These are phyloP conservation scores for Millerozyma miso DNA, from an alignment of 805 yeast genomes.

Conservation along the genomic window DNA sequence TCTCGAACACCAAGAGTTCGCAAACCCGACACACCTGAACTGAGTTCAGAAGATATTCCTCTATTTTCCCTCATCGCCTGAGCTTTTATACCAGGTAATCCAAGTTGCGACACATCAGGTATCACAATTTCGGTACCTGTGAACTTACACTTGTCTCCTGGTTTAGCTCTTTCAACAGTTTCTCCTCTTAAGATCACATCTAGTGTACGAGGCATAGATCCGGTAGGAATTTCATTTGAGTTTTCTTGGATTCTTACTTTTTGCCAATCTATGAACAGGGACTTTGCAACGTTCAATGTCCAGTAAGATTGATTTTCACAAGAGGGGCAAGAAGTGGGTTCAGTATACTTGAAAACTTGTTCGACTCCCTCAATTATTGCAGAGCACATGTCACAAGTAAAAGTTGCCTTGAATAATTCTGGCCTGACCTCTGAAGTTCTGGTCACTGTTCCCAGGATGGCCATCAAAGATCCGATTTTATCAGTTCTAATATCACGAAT, in stretches of 20 bases:
- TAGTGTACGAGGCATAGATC: conserved; percentile 96
- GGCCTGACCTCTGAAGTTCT: conserved; percentile 96
- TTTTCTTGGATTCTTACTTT: conserved; percentile 93
- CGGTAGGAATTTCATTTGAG: conserved; percentile 94
- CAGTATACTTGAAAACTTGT: conserved; percentile 89
- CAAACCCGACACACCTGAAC: conserved; percentile 85
- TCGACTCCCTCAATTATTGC: conserved; percentile 86
- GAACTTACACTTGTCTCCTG: conserved; percentile 92
- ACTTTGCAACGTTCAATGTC: conserved; percentile 78
- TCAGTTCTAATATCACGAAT: conserved; percentile 89
- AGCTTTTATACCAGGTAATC: conserved; percentile 93
- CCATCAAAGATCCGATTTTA: conserved; percentile 76
- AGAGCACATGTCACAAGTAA: conserved; percentile 84
- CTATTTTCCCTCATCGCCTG: conserved; percentile 66
- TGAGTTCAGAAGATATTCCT: conserved; percentile 64
- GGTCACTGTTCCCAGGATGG: conserved; percentile 92
- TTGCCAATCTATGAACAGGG: conserved; percentile 95
- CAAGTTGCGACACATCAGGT: conserved; percentile 91
- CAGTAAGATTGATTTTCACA: conserved; percentile 85
- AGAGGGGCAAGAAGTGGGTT: conserved; percentile 87
- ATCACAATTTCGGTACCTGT: conserved; percentile 93
- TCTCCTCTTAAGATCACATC: conserved; percentile 93
- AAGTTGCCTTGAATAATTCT: conserved; percentile 80
- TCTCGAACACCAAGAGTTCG: conserved; percentile 92
- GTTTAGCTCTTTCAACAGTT: conserved; percentile 91